Evolutionary conservation across 176 grass and related monocot species (phyloP).

Genomic region (Echinochloa phyllopogon): DNA sequence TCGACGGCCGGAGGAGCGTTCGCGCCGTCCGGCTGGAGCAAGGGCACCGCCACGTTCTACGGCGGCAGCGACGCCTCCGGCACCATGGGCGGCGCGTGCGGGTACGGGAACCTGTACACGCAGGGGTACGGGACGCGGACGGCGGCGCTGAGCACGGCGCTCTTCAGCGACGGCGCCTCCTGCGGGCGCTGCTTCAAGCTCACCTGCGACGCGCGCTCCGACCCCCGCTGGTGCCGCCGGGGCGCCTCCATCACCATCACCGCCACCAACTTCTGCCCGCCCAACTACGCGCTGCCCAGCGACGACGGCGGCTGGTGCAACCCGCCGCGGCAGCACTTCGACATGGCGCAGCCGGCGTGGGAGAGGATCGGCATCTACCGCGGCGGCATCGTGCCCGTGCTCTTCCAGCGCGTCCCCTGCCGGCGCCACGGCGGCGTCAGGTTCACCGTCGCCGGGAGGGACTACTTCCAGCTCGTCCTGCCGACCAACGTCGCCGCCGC

Average conservation of each 20-base stretch:
- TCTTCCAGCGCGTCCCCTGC: slow-evolving; percentile 45
- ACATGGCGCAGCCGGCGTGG: slow-evolving; percentile 83
- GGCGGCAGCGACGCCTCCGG: slow-evolving; percentile 38
- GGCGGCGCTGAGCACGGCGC: slow-evolving; percentile 33
- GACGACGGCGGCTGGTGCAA: slow-evolving; percentile 52
- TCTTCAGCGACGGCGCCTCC: slow-evolving; percentile 33
- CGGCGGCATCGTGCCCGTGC: slow-evolving; percentile 44
- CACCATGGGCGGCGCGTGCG: slow-evolving; percentile 38
- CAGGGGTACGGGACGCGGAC: slow-evolving; percentile 30
- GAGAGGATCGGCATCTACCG: slow-evolving; percentile 48
- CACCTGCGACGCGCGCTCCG: background rate
- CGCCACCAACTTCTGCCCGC: slow-evolving; percentile 58
- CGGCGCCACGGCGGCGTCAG: slow-evolving; percentile 41
- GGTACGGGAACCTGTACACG: slow-evolving; percentile 32
- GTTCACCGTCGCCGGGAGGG: slow-evolving; percentile 32
- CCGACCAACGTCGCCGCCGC: slow-evolving; percentile 41
- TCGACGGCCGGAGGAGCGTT: background rate
- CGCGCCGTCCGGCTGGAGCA: slow-evolving; percentile 8
- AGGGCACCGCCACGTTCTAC: slow-evolving; percentile 34
- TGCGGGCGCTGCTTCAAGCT: slow-evolving; percentile 34
- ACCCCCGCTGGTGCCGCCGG: slow-evolving; percentile 12
- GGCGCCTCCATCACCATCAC: slow-evolving; percentile 38
- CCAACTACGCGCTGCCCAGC: slow-evolving; percentile 19
- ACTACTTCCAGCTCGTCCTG: slow-evolving; percentile 51
- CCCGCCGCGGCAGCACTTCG: slow-evolving; percentile 54